Evolutionary conservation across 306 rosid genomes (phyloP), one percentile per base, ranked within the genome.

Genomic region (Lathyrus oleraceus): DNA sequence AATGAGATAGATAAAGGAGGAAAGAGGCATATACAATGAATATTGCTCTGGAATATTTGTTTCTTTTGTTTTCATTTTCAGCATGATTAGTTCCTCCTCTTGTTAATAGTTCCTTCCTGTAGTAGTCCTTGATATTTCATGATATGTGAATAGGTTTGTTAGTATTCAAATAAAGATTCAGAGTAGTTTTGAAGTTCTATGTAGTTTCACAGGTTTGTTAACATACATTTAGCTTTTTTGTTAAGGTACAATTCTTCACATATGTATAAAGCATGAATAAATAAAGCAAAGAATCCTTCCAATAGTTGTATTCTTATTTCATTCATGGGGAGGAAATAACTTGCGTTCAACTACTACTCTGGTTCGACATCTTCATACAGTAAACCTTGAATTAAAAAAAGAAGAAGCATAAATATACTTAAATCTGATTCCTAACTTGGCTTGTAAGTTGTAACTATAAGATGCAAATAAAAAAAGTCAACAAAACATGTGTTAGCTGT

Each of bases 271-370:
- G 8, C 62, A 62, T 69, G 25, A 67, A 77, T 11, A 19, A 14
- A 53, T 43, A 67, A 45, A n/a, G 38, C 19, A 47, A 58, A 72
- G 35, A 67, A 53, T 40, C 73, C 39, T 27, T 28, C 49, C 17
- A 44, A 23, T 36, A 45, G 63, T 54, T 69, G 12, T 67, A 67
- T 54, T 45, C 40, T 58, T 61, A 28, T n/a, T 43, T 44, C 53
- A 13, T 74, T 8, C 72, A 40, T 10, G 38, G 47, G 49, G 28
- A 64, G 74, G 62, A 58, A 60, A 74, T 30, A 62, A 25, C 65
- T 57, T 57, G 19, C 38, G 20, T 59, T 76, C 54, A 66, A 39
- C 10, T 36, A 65, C 25, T 44, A 65, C 58, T n/a, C 23, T 53
- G 61, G 61, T 51, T 51, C n/a, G 35, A 32, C 74, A 60, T 60